A percentile compares a stretch with the other conserved stretches of the same genome.
Evolutionary conservation across 345 rosid species (phyloP).

Genomic region (Durio zibethinus): DNA sequence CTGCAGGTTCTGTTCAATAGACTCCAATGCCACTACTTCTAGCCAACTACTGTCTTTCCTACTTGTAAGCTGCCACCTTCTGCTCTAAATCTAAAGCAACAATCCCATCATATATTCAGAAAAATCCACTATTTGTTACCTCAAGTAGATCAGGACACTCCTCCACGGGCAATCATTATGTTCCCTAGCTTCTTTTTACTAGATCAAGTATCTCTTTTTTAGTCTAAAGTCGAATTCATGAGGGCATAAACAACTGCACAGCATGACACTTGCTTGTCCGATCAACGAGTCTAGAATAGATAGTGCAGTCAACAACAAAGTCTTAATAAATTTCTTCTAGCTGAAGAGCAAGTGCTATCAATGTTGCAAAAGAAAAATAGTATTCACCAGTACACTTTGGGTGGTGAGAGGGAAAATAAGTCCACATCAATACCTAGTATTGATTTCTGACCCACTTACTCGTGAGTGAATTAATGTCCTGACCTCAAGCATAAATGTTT

Average conservation of each 20-base stretch:
- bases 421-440: not conserved
- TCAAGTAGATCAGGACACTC: slow-evolving; percentile 4
- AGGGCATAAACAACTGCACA: not conserved
- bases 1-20: not conserved
- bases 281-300: not conserved
- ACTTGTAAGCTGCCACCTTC: not conserved
- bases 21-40: not conserved
- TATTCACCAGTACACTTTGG: not conserved
- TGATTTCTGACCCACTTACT: not conserved
- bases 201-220: not conserved
- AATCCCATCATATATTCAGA: not conserved
- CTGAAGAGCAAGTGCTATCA: not conserved
- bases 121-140: slow-evolving; percentile 3
- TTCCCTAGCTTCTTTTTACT: not conserved
- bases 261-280: not conserved
- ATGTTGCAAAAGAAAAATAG: not conserved
- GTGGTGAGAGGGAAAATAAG: not conserved
- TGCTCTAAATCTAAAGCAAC: slow-evolving; percentile 2
- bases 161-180: not conserved
- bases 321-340: not conserved
- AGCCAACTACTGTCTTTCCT: not conserved
- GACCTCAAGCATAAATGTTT: not conserved
- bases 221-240: not conserved
- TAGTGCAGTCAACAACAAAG: not conserved
- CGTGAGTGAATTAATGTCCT: not conserved